Conservation (phyloP, 1,139 yeast species). For the Geotrichum cucujoidarum region DNA sequence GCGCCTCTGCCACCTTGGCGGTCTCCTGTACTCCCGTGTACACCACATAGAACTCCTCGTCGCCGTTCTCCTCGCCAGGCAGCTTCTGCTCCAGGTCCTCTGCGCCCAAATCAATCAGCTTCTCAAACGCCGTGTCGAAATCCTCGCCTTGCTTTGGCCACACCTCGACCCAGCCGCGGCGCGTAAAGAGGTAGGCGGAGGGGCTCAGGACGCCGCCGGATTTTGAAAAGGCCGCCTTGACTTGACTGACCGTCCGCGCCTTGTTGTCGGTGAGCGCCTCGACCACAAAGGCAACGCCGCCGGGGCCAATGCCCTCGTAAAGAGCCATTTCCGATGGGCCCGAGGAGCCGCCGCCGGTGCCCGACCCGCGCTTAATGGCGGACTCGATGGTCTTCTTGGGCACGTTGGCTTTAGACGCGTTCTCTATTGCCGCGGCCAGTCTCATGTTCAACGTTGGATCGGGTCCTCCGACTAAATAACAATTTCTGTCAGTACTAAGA, state of each 20-base stretch:
- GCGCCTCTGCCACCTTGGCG: conserved; percentile 53
- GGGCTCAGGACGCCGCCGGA: conserved; percentile 65
- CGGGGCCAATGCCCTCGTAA: conserved; percentile 94
- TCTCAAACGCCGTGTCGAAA: conserved; percentile 61
- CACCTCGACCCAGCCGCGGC: conserved; percentile 65
- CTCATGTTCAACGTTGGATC: conserved; percentile 63
- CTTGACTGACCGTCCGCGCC: conserved; percentile 69
- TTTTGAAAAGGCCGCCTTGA: conserved; percentile 72
- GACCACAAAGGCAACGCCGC: conserved; percentile 78
- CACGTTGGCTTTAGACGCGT: conserved; percentile 72
- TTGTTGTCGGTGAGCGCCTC: conserved; percentile 88
- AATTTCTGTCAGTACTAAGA: background rate
- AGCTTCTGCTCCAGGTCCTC: conserved; percentile 63
- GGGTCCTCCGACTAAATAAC: conserved; percentile 46
- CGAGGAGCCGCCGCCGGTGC: conserved; percentile 41
- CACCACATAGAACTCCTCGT: conserved; percentile 24
- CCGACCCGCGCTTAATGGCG: conserved; percentile 82
- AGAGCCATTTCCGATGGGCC: conserved; percentile 43
- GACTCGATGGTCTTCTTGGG: conserved; percentile 79
- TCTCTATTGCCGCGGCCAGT: conserved; percentile 68
- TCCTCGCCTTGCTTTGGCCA: conserved; percentile 38
- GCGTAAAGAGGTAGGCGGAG: conserved; percentile 68
- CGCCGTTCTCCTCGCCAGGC: conserved; percentile 21
- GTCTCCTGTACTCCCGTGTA: conserved; percentile 60
- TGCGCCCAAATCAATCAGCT: conserved; percentile 73